phyloP scores from a whole-genome alignment of 495 filamentous ascomycete species.

The Penicillium canariense region DNA sequence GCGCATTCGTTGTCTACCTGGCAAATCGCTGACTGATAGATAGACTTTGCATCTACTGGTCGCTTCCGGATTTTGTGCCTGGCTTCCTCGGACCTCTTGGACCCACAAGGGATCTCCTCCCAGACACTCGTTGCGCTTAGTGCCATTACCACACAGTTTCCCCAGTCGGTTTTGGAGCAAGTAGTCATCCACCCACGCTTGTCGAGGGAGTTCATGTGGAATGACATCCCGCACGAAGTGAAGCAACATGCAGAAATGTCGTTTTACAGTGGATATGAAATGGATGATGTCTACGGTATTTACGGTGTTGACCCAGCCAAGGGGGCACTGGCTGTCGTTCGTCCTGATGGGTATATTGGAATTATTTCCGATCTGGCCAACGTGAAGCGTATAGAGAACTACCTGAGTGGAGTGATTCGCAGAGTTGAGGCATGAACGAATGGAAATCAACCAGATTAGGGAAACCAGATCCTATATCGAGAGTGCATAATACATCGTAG shows the following conservation, averaged over 20 bases:
- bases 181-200: conserved; percentile 59
- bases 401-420: conserved; percentile 29
- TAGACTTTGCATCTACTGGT: conserved; percentile 43
- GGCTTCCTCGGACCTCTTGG: conserved; percentile 36
- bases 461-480: too few species aligned
- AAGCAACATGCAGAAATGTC: conserved; percentile 55
- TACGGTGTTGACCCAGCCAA: conserved; percentile 58
- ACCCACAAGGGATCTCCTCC: conserved; percentile 26
- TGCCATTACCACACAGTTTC: conserved; percentile 39
- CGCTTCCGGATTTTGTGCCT: conserved; percentile 48
- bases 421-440: conserved; percentile 9
- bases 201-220: conserved; percentile 49
- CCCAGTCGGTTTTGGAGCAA: conserved; percentile 53
- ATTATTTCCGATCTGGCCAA: conserved; percentile 57
- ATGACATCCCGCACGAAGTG: conserved; percentile 56
- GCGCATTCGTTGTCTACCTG: not conserved
- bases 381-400: conserved; percentile 40
- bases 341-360: conserved; percentile 69
- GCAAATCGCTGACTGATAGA: not conserved
- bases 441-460: not conserved
- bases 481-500: not conserved
- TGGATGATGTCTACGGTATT: conserved; percentile 64
- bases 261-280: conserved; percentile 65
- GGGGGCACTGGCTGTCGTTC: conserved; percentile 59
- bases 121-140: conserved; percentile 38